Conservation (phyloP, 2,329 filamentous ascomycete species). For the Cercospora berteroae region DNA sequence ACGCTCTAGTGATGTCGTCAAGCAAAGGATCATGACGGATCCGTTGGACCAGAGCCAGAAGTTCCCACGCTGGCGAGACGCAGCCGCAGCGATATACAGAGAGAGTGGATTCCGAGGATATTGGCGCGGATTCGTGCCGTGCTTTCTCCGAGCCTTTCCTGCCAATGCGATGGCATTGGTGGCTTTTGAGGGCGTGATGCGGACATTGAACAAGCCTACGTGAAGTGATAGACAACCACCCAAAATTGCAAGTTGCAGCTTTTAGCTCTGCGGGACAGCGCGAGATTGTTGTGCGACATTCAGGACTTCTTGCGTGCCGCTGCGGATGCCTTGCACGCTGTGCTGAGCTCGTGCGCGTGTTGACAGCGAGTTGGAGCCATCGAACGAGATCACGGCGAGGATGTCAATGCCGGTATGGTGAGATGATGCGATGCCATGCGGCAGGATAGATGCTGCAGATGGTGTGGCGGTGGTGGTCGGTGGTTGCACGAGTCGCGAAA, state of each 20-base stretch:
- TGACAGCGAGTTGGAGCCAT: neutral
- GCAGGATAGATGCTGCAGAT: neutral
- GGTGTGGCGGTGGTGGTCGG: neutral
- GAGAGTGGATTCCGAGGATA: constrained; percentile 78
- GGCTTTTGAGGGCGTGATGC: constrained; percentile 78
- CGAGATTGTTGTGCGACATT: neutral
- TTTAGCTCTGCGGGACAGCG: neutral
- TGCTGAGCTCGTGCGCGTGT: neutral
- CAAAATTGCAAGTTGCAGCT: neutral
- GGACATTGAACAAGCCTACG: constrained; percentile 28
- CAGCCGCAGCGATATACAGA: constrained; percentile 70
- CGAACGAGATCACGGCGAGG: neutral
- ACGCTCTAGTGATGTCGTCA: constrained; percentile 52
- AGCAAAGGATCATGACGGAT: constrained; percentile 97
- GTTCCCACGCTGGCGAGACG: constrained; percentile 76
- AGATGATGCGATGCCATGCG: neutral
- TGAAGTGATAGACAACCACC: neutral
- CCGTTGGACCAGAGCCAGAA: constrained; percentile 69
- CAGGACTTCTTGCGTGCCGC: neutral
- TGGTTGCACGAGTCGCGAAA: neutral
- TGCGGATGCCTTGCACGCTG: neutral
- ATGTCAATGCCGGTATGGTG: neutral
- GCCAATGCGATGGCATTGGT: constrained; percentile 93
- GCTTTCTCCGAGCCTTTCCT: constrained; percentile 89
- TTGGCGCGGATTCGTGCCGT: constrained; percentile 89